Conservation (phyloP, 164 flowering plant genomes). For the Stephania cephalantha region DNA sequence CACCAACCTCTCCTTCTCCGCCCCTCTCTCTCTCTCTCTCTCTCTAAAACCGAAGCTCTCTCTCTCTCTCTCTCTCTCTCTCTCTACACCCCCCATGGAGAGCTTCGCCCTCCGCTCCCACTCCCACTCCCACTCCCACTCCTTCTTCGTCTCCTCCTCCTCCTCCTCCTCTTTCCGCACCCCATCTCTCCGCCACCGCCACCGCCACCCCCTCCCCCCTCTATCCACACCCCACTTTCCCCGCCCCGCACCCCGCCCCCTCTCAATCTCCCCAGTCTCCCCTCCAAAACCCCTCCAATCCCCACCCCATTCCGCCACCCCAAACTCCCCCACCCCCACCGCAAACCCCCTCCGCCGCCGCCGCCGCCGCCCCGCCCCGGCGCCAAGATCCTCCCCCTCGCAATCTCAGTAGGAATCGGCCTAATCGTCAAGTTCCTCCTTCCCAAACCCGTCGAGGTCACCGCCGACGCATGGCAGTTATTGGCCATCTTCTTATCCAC, state of each 20-base stretch:
- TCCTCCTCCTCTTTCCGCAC: constrained; percentile 17
- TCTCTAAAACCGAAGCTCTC: too few relatives aligned
- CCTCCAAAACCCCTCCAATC: constrained; percentile 4
- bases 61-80: background rate
- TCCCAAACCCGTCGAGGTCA: constrained; percentile 57
- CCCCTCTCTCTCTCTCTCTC: background rate
- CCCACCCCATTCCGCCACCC: background rate
- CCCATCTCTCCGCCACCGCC: constrained; percentile 8
- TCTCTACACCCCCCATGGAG: constrained; percentile 12
- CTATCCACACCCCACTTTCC: constrained; percentile 12
- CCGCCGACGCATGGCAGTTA: constrained; percentile 77
- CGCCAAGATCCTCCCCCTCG: constrained; percentile 51
- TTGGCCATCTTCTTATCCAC: constrained; percentile 82
- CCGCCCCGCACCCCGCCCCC: constrained; percentile 9
- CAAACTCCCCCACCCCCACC: too few relatives aligned
- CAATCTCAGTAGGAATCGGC: constrained; percentile 59
- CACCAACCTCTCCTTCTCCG: background rate
- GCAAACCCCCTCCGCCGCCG: too few relatives aligned
- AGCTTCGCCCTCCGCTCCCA: constrained; percentile 35
- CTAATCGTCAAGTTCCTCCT: constrained; percentile 45
- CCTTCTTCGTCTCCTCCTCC: constrained; percentile 16
- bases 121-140: background rate
- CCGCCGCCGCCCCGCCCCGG: constrained; percentile 24
- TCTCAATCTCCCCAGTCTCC: constrained; percentile 10
- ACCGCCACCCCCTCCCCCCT: constrained; percentile 10